Base-by-base conservation (phyloP, 2,329 filamentous ascomycete genomes). In the Clonostachys rosea region DNA sequence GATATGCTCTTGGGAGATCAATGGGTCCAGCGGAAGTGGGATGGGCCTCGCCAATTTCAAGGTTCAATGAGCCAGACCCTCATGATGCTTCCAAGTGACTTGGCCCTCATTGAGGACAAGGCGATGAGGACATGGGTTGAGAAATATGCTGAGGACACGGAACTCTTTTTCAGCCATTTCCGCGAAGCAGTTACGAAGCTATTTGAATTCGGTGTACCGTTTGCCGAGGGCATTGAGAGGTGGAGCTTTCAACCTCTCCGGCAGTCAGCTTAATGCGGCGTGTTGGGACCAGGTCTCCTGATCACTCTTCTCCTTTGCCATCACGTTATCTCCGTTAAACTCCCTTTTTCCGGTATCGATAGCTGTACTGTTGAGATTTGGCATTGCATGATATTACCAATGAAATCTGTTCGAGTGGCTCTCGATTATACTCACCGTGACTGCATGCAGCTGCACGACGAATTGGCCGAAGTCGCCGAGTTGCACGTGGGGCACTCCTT, bases 61-160 rank as follows among this genome's bases (percentile, higher is more conserved):
- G 91, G 97, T 72, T 87, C 88, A 74, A 81, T 76, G 62, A 89
- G 85, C 60, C 91, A 95, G 81, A 78, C 79, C 40, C 74, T 97
- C 59, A 97, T 99, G 94, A 97, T 99, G 92, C 76, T 99, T 68
- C 94, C 94, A 45, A 87, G 90, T 54, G 92, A 99, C 64, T 83
- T 95, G 71, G 87, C 86, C 48, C 76, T 97, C 48, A 73, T 95
- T 62, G 81, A 91, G 73, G 92, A 97, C 73, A 92, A 92, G 80
- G 76, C 76, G 56, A 95, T 97, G 78, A 83, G 81, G 71, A 74
- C 81, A 62, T 84, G 81, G 60, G 89, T 92, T 33, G 84, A 95
- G 69, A 83, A 85, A 67, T 97, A 96, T 66, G 91, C 92, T 61
- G 89, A 89, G 76, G 89, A 96, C 71, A 89, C 89, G 67, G 87